Conservation (phyloP, 768 basidiomycete genomes). For the Sutorius australiensis region DNA sequence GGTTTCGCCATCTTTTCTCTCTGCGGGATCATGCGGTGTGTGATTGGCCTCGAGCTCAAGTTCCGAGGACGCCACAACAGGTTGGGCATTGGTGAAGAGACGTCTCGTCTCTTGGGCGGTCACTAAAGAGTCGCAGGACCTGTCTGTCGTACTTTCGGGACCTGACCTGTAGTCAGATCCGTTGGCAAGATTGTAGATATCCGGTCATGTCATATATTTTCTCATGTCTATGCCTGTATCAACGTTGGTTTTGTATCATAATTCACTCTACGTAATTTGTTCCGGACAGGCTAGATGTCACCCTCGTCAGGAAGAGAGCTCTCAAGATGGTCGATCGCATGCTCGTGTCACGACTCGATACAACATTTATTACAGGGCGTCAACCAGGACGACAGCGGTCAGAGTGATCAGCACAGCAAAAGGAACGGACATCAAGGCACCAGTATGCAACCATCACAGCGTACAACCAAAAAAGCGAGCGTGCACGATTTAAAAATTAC, state of each 20-base stretch:
- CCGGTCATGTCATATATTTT: slow-evolving; percentile 4
- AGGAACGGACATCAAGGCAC: slow-evolving; percentile 1
- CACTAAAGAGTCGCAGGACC: background rate
- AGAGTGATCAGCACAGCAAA: slow-evolving; percentile 14
- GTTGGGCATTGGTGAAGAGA: slow-evolving; percentile 31
- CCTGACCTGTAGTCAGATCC: background rate
- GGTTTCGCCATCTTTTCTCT: slow-evolving; percentile 60
- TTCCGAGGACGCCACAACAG: slow-evolving; percentile 33
- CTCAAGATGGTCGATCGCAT: too few species aligned
- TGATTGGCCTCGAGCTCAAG: slow-evolving; percentile 37
- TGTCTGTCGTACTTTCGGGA: background rate
- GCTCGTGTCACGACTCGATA: background rate
- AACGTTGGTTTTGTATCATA: slow-evolving; percentile 7
- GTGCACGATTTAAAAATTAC: slow-evolving; percentile 12
- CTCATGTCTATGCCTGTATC: slow-evolving; percentile 5
- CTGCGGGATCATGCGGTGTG: slow-evolving; percentile 58
- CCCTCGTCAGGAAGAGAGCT: slow-evolving; percentile 1
- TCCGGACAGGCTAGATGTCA: slow-evolving; percentile 2
- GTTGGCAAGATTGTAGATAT: background rate
- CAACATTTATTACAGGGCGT: slow-evolving; percentile 21
- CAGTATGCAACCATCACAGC: slow-evolving; percentile 7
- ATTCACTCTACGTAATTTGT: slow-evolving; percentile 17
- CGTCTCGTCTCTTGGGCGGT: slow-evolving; percentile 32
- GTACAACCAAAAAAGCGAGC: slow-evolving; percentile 3
- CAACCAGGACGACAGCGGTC: background rate